Evolutionary conservation across 202 grass and related monocot species (phyloP).

Genomic region (Hordeum pubiflorum): DNA sequence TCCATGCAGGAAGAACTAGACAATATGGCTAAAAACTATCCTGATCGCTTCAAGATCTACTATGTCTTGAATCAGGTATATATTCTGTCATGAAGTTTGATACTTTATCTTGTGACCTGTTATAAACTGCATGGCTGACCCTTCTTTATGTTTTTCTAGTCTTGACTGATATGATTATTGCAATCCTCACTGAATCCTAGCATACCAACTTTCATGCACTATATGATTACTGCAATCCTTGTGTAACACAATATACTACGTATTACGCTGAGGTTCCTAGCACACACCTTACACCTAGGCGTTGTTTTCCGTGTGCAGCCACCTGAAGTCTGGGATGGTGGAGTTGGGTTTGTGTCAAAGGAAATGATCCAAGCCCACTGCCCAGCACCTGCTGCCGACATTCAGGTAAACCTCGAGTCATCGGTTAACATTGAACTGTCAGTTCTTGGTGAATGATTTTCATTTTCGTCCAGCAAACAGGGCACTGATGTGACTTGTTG

Average conservation of each 20-base stretch:
- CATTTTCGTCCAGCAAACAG: not conserved
- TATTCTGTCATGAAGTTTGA: slow-evolving; percentile 7
- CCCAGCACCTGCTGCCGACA: slow-evolving; percentile 53
- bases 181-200: not conserved
- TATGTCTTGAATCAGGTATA: slow-evolving; percentile 78
- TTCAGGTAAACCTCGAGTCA: slow-evolving; percentile 44
- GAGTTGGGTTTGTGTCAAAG: slow-evolving; percentile 79
- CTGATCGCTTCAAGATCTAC: slow-evolving; percentile 70
- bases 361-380: slow-evolving; percentile 84
- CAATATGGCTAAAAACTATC: slow-evolving; percentile 46
- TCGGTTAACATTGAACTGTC: not conserved
- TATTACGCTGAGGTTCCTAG: not conserved
- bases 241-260: not conserved
- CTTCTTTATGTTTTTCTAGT: not conserved
- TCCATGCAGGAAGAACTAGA: slow-evolving; percentile 70
- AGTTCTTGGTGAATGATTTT: not conserved
- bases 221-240: no score
- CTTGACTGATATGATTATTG: no score
- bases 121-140: not conserved
- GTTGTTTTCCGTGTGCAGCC: slow-evolving; percentile 44
- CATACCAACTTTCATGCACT: not conserved
- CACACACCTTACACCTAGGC: not conserved
- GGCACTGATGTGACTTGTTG: not conserved
- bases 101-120: not conserved
- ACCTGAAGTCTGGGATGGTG: slow-evolving; percentile 65